These are phyloP conservation scores for Panaeolus papilionaceus DNA, from an alignment of 768 basidiomycete genomes.

Conservation along the genomic window DNA sequence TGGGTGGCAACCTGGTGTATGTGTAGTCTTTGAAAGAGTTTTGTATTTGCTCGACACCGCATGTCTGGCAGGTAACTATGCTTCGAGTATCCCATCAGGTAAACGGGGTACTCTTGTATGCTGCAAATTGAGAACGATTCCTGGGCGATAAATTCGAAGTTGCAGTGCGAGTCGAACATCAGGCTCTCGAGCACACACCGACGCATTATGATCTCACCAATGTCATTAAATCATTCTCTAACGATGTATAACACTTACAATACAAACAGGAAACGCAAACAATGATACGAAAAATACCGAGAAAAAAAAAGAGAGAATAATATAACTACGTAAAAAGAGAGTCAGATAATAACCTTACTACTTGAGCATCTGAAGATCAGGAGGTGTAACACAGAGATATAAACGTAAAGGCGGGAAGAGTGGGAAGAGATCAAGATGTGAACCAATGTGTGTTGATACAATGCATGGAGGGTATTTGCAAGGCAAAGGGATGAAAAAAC, in stretches of 20 bases:
- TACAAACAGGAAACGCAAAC: not conserved
- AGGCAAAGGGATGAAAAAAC: not conserved
- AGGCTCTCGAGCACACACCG: no score
- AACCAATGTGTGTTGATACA: slow-evolving; percentile 7
- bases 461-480: slow-evolving; percentile 8
- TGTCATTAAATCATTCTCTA: not conserved
- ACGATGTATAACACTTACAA: slow-evolving; percentile 9
- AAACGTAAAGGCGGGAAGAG: not conserved
- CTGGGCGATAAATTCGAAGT: no score
- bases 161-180: no score
- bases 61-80: no score
- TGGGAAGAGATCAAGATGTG: not conserved
- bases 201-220: not conserved
- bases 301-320: not conserved
- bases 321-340: slow-evolving; percentile 6
- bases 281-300: not conserved
- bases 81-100: no score
- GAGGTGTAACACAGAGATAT: not conserved
- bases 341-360: slow-evolving; percentile 9
- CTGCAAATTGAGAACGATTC: no score
- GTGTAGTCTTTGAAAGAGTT: no score
- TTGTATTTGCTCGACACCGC: no score
- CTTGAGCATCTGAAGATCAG: not conserved
- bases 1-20: no score
- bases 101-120: no score